Conservation (phyloP, 2,329 filamentous ascomycete species). For the Remersonia thermophila region DNA sequence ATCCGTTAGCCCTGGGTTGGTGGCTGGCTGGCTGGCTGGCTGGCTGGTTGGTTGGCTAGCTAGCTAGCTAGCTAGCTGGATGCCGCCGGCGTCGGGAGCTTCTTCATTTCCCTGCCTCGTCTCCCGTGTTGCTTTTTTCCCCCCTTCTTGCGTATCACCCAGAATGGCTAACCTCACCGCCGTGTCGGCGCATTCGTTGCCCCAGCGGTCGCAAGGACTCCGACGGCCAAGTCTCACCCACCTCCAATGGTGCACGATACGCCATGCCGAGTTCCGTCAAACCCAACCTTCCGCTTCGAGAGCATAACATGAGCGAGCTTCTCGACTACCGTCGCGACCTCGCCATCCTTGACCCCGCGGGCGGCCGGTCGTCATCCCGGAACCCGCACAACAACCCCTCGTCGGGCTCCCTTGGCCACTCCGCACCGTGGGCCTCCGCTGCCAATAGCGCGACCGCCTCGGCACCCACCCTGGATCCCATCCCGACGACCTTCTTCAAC, state of each 20-base stretch:
- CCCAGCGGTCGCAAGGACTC: conserved; percentile 29
- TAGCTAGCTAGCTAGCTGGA: no score
- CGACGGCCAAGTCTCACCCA: conserved; percentile 35
- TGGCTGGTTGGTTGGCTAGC: no score
- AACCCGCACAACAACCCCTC: conserved; percentile 48
- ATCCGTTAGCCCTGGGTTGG: no score
- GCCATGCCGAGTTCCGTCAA: conserved; percentile 31
- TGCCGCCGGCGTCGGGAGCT: no score
- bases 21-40: no score
- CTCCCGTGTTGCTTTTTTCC: conserved; percentile 5
- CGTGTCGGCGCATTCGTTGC: conserved; percentile 32
- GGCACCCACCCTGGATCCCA: conserved; percentile 22
- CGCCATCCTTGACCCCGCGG: conserved; percentile 51
- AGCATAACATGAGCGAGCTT: conserved; percentile 48
- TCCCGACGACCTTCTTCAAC: conserved; percentile 55
- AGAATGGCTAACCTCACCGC: conserved; percentile 32
- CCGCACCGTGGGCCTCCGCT: conserved; percentile 46
- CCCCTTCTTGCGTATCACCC: conserved; percentile 16
- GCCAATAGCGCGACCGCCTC: conserved; percentile 25
- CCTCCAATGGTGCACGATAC: conserved; percentile 32
- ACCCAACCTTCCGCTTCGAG: conserved; percentile 38
- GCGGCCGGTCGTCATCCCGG: conserved; percentile 34
- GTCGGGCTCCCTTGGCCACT: conserved; percentile 40
- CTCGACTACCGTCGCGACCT: conserved; percentile 62
- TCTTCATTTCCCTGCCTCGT: neutral